Conservation (phyloP, 331 rosid genomes). For the Acacia concinna region DNA sequence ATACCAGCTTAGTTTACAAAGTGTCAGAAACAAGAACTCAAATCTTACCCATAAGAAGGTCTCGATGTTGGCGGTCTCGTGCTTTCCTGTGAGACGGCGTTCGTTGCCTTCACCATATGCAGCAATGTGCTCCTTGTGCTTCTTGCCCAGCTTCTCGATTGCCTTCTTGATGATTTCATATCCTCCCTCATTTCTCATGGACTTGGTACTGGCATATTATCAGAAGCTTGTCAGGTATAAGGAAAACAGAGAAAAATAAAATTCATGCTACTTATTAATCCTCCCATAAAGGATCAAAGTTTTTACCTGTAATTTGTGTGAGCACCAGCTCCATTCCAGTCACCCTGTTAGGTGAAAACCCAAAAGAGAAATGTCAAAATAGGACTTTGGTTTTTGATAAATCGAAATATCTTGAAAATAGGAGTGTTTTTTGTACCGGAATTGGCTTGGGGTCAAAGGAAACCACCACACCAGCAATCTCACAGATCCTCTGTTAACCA, state of each 20-base stretch:
- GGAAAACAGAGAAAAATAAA: not conserved
- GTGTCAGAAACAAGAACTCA: too few relatives aligned
- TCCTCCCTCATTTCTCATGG: conserved; percentile 80
- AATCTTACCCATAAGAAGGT: conserved; percentile 77
- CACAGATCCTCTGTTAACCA: conserved; percentile 77
- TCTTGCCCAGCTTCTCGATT: conserved; percentile 63
- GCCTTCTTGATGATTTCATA: conserved; percentile 75
- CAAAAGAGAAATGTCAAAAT: not conserved
- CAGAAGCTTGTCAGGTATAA: not conserved
- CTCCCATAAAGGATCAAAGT: not conserved
- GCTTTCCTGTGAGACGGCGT: conserved; percentile 86
- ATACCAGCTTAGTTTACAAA: too few relatives aligned
- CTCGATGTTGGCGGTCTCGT: conserved; percentile 81
- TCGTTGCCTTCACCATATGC: conserved; percentile 98
- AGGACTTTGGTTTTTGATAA: not conserved
- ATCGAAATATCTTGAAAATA: not conserved
- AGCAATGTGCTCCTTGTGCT: conserved; percentile 85
- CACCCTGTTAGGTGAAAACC: conserved; percentile 51
- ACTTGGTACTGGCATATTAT: conserved; percentile 63
- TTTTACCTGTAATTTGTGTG: conserved; percentile 89
- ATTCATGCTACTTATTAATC: not conserved
- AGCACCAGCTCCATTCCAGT: conserved; percentile 99
- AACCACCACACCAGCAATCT: conserved; percentile 76
- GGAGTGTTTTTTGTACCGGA: conserved; percentile 38
- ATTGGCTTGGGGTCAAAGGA: conserved; percentile 93